Percentiles rank a stretch among this genome's conserved stretches.
phyloP scores from a whole-genome alignment of 305 asterid genomes.

The Fraxinus angustifolia region DNA sequence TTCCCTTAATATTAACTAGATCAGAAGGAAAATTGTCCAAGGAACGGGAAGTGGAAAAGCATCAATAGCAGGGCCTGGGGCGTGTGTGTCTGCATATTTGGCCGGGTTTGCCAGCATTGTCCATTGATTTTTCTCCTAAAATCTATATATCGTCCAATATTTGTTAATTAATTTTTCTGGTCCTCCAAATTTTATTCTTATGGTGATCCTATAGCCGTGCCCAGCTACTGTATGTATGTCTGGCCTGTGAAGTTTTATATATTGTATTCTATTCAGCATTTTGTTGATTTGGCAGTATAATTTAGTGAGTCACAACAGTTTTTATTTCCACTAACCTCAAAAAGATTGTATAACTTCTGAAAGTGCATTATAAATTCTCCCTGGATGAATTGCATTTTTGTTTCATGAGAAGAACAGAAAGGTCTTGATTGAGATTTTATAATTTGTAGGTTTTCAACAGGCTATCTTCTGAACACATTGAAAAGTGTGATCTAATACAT shows the following conservation, averaged over 20 bases:
- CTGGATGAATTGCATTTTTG: not conserved
- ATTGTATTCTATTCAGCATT: not conserved
- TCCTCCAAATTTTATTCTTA: not conserved
- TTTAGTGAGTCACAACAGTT: not conserved
- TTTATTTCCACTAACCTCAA: not conserved
- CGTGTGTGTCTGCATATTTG: not conserved
- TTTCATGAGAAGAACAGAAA: not conserved
- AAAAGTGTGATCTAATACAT: not conserved
- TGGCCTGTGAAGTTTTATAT: not conserved
- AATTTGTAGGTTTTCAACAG: not conserved
- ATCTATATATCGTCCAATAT: not conserved
- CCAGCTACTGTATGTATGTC: not conserved
- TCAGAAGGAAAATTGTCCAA: not conserved
- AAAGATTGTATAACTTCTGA: not conserved
- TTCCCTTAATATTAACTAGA: not conserved
- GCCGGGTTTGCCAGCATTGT: not conserved
- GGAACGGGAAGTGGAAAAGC: not conserved
- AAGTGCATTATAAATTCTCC: not conserved
- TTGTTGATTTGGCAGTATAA: not conserved
- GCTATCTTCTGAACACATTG: not conserved
- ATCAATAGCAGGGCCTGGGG: not conserved
- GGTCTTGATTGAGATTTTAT: not conserved
- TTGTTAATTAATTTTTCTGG: not conserved
- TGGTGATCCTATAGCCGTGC: not conserved
- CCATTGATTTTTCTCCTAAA: not conserved